Evolutionary conservation across 2,329 filamentous ascomycete species (phyloP), one percentile per base, ranked within the genome.

Genomic region (Sarocladium kiliense): DNA sequence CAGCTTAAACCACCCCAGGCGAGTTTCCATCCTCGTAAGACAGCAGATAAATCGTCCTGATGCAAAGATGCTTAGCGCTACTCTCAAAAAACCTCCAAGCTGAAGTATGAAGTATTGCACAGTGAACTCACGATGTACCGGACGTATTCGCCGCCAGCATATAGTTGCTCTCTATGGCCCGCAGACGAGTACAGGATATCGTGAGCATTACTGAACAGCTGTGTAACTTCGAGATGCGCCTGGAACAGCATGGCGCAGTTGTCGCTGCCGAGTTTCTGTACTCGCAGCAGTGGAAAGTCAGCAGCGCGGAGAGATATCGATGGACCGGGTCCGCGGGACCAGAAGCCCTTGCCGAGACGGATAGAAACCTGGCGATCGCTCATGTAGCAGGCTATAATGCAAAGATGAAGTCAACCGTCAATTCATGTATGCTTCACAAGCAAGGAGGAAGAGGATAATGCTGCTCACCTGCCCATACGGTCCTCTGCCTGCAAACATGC

Each of bases 171-270:
- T 55, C 84, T 85, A 41, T 85, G 84, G 18, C 83, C 82, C 53
- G 85, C 85, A 6, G 86, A 87, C 0, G 86, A 87, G 65, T 89
- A 90, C 1, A 90, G 70, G 1, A 89, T 83, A 62, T 89, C 86
- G 56, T 89, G 86, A 0, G 88, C 85, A 61, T 89, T 89, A 19
- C 84, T 85, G 64, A 89, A 89, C 1, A 90, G 74, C 60, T 89
- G 82, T 0, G 86, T 89, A 23, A 89, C 72, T 61, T 89, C 87
- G 6, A 90, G 70, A 23, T 84, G 87, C 0, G 87, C 86, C 61
- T 89, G 85, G 60, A 89, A 87, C 10, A 89, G 81, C 53, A 81
- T 78, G 1, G 84, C 84, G 59, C 85, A 82, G 63, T 89, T 83
- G 59, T 89, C 86, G 11, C 84, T 80, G 1, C 81, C 82, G 1